Base-by-base conservation (phyloP, 2,329 filamentous ascomycete species). In the Phaeosphaeria sp. region DNA sequence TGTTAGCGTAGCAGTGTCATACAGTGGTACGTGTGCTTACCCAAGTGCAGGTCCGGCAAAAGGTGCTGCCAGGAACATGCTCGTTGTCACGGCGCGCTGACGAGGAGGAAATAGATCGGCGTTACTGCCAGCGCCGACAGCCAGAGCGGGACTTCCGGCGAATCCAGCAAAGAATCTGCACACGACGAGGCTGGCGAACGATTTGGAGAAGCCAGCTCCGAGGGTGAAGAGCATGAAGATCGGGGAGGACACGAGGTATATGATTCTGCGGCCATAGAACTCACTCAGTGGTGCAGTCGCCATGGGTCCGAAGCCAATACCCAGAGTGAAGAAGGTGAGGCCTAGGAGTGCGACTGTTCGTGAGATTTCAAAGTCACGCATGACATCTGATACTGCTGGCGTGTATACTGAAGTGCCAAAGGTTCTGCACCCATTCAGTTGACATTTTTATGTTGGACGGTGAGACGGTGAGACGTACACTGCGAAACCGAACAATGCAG, bases 121-220 rank as follows among this genome's bases (percentile, higher is more conserved):
- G 51, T 69, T 76, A 2, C 75, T 80, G 0, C 79, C 80, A 5
- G 74, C 75, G 3, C 78, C 79, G 2, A 81, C 77, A 2, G 79
- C 78, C 1, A 82, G 67, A 1, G 76, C 74, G 82, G 64, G 91
- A 84, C 43, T 89, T 25, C 89, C 90, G 61, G 90, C 90, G 72
- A 89, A 73, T 0, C 91, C 89, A 49, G 91, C 91, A 66, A 93
- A 91, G 79, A 94, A 88, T 2, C 87, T 79, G 24, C 86, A 77
- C 8, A 87, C 73, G 49, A 82, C 80, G 2, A 90, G 64, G 0
- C 78, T 80, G 0, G 75, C 82, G 17, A 89, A 83, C 30, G 73
- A 81, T 21, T 81, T 77, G 0, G 82, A 79, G 33, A 86, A 79
- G 0, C 82, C 86, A 0, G 82, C 80, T 2, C 86, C 87, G 1